Base-by-base conservation (phyloP, 768 basidiomycete species). In the Cyathus striatus region DNA sequence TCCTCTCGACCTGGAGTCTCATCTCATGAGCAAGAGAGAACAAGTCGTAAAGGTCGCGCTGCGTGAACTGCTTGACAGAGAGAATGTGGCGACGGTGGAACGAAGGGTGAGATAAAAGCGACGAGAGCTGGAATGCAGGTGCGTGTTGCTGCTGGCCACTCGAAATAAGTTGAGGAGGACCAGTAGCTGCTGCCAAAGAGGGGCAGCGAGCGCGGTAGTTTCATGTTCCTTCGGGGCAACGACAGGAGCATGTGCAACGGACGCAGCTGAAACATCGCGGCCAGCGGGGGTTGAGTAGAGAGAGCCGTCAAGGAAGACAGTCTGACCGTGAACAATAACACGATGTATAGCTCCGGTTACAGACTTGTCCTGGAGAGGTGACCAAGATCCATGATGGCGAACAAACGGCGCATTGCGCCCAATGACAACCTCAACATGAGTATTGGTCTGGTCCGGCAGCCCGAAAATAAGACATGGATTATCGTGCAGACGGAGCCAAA, bases 21-120 rank as follows among this genome's bases (percentile, higher is more conserved):
- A 99, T 94, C 66, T 99, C 96, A 51, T 91, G 85, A 1, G 96
- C 95, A 39, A 98, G 69, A 36, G 89, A 83, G 72, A 98, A 99
- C 30, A 99, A 79, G 48, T 90, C 87, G 57, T 98, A 87, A 47
- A 97, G 74, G 54, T 99, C 93, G 34, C 84, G 81, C 42, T 87
- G 81, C 26, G 72, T 81, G 65, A 97, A 93, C 50, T 98, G 92
- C 59, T 93, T 96, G 47, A 98, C 92, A 0, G 90, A 83, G 14
- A 98, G 79, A 46, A 98, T 91, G 60, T 97, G 91, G 27, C 90
- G 82, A 43, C 90, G 84, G 53, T 93, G 82, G 83, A 95, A 98
- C 3, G 90, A 80, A 0, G 90, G 89, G 52, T 92, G 87, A 41
- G 80, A 79, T 14, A 76, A 55, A 53, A 78, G 52, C 45, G 74